Evolutionary conservation across 305 asterid genomes (phyloP).

Genomic region (Solanum aculeatissimum): DNA sequence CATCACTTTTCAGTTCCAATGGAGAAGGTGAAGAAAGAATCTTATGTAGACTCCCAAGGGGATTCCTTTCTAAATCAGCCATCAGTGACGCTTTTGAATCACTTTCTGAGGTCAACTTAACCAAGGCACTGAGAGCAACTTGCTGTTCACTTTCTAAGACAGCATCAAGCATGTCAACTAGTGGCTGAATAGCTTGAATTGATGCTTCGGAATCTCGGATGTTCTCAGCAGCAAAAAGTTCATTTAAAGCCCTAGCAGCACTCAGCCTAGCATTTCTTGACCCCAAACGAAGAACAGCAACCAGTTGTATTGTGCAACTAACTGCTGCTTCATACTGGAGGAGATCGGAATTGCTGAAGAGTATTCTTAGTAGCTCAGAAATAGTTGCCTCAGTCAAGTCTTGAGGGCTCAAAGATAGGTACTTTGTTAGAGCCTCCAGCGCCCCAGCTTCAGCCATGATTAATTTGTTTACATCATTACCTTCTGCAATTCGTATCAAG

Average conservation of each 20-base stretch:
- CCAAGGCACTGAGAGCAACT: slow-evolving; percentile 62
- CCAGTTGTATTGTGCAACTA: slow-evolving; percentile 62
- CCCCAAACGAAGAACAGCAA: slow-evolving; percentile 94
- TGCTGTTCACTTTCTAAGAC: slow-evolving; percentile 47
- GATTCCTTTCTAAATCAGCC: slow-evolving; percentile 61
- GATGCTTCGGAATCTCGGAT: slow-evolving; percentile 66
- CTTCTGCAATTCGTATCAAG: slow-evolving; percentile 68
- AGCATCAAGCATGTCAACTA: slow-evolving; percentile 63
- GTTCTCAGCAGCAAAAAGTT: slow-evolving; percentile 57
- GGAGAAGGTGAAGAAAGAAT: slow-evolving; percentile 45
- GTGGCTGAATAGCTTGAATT: slow-evolving; percentile 71
- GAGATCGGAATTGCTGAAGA: slow-evolving; percentile 57
- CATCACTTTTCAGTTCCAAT: slow-evolving; percentile 54
- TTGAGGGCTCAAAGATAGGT: slow-evolving; percentile 82
- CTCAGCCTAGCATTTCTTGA: slow-evolving; percentile 71
- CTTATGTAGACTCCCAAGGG: slow-evolving; percentile 46
- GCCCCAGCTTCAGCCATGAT: slow-evolving; percentile 84
- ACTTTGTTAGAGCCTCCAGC: slow-evolving; percentile 69
- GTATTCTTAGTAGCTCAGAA: slow-evolving; percentile 62
- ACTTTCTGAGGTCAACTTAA: slow-evolving; percentile 55
- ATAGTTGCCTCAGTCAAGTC: slow-evolving; percentile 68
- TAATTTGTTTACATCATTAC: slow-evolving; percentile 56
- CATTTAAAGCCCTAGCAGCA: slow-evolving; percentile 64
- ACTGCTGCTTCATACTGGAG: slow-evolving; percentile 49
- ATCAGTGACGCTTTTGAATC: slow-evolving; percentile 42